Evolutionary conservation across 2,329 filamentous ascomycete species (phyloP), one percentile per base, ranked within the genome.

Genomic region (Ophiostoma fasciatum): DNA sequence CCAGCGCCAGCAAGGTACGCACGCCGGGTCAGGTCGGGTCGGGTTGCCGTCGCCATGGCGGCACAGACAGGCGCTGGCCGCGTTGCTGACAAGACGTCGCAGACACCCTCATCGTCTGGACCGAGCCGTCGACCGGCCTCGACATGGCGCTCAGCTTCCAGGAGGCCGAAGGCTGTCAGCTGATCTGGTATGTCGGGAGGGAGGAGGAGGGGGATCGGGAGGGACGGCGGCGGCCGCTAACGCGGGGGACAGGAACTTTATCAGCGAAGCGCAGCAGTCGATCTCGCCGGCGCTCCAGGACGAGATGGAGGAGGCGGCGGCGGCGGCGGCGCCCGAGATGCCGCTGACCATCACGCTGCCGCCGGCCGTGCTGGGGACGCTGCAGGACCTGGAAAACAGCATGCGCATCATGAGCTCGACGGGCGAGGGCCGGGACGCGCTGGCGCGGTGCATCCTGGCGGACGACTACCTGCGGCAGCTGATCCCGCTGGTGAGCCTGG

Each of bases 131-230:
- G 41, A 90, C 78, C 60, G 81, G 81, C 40, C 76, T 87, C 38
- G 90, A 98, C 54, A 96, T 98, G 90, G 90, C 90, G 29, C 70
- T 98, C 44, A 94, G 87, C 55, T 98, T 98, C 52, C 90, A 98
- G 57, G 90, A 98, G 61, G 80, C 87, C 3, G 90, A 96, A 47
- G 90, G 88, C 31, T 98, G 90, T 58, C 74, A 82, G 15, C 68
- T 77, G 44, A 94, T 98, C 56, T 98, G 90, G 90, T 92, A 50
- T 55, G 62, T 37, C n/a, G n/a, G n/a, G n/a, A n/a, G n/a, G n/a
- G n/a, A n/a, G n/a, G n/a, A n/a, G n/a, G n/a, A n/a, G n/a, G n/a
- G n/a, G n/a, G n/a, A n/a, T n/a, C n/a, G n/a, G n/a, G n/a, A n/a
- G n/a, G n/a, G n/a, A n/a, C n/a, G n/a, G n/a, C n/a, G n/a, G n/a